These are phyloP conservation scores for Curvularia sp. DNA, from an alignment of 2,329 filamentous ascomycete genomes.

Conservation along the genomic window DNA sequence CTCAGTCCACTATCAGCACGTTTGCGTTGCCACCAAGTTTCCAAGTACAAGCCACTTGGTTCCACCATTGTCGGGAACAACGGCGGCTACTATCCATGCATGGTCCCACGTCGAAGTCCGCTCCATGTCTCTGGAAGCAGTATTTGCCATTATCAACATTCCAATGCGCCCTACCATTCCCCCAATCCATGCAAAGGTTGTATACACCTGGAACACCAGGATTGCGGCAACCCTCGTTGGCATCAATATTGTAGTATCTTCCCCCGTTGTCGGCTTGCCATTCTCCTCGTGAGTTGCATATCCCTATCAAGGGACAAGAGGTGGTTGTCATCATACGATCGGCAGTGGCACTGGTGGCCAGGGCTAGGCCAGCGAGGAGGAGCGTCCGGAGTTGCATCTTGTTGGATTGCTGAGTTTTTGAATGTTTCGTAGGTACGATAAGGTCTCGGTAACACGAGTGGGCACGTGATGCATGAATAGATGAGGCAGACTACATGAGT, in stretches of 20 bases:
- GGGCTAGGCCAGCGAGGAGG: neutral
- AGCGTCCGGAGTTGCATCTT: neutral
- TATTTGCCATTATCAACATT: neutral
- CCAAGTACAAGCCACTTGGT: neutral
- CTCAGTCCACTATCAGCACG: neutral
- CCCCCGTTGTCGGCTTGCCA: neutral
- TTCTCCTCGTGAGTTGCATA: neutral
- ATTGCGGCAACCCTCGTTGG: neutral
- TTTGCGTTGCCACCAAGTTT: neutral
- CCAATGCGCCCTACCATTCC: neutral
- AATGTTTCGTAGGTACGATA: neutral
- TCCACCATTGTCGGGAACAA: neutral
- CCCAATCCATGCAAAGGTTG: neutral
- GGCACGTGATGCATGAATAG: neutral
- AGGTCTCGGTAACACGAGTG: neutral
- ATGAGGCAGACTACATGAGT: neutral
- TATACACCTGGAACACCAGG: neutral
- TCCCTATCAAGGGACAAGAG: neutral
- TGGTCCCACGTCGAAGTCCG: neutral
- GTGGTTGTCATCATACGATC: neutral
- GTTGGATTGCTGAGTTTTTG: neutral
- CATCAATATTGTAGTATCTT: neutral
- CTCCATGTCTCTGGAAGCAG: neutral
- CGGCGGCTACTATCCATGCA: neutral
- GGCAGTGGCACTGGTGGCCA: neutral